A percentile compares a stretch with the other conserved stretches of the same genome.
Conservation (phyloP, 108 stramenopile genomes). For the Cyclotella kingstonii region DNA sequence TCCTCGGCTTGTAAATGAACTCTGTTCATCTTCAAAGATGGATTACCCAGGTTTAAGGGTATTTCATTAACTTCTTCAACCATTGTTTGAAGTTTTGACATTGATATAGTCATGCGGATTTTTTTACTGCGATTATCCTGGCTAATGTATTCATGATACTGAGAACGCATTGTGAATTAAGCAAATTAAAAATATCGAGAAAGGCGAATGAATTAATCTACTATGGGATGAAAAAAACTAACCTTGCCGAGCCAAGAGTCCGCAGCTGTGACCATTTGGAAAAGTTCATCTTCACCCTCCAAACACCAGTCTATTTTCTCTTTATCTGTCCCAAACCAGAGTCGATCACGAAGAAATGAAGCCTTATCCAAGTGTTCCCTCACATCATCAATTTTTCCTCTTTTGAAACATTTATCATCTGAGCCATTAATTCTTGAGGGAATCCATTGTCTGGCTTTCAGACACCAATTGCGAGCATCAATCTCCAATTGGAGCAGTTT, state of each 20-base stretch:
- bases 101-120: slow-evolving; percentile 43
- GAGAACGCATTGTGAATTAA: slow-evolving; percentile 1
- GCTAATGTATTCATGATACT: slow-evolving; percentile 57
- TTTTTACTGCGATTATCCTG: slow-evolving; percentile 63
- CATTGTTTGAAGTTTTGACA: slow-evolving; percentile 53
- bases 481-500: slow-evolving; percentile 76
- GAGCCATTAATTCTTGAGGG: slow-evolving; percentile 29
- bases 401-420: slow-evolving; percentile 39
- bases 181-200: neutral
- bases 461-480: slow-evolving; percentile 70
- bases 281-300: slow-evolving; percentile 58
- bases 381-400: slow-evolving; percentile 73
- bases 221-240: slow-evolving; percentile 12
- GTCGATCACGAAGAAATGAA: slow-evolving; percentile 53
- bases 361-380: slow-evolving; percentile 68
- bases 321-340: slow-evolving; percentile 32
- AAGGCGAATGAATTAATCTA: neutral
- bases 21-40: slow-evolving; percentile 52
- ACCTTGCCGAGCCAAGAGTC: slow-evolving; percentile 71
- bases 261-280: slow-evolving; percentile 53
- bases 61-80: slow-evolving; percentile 56
- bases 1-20: slow-evolving; percentile 64
- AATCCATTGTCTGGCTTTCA: slow-evolving; percentile 71
- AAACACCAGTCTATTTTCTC: slow-evolving; percentile 56
- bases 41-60: slow-evolving; percentile 64